Evolutionary conservation across 352 stramenopile species (phyloP).

Genomic region (Plasmopara viticola): DNA sequence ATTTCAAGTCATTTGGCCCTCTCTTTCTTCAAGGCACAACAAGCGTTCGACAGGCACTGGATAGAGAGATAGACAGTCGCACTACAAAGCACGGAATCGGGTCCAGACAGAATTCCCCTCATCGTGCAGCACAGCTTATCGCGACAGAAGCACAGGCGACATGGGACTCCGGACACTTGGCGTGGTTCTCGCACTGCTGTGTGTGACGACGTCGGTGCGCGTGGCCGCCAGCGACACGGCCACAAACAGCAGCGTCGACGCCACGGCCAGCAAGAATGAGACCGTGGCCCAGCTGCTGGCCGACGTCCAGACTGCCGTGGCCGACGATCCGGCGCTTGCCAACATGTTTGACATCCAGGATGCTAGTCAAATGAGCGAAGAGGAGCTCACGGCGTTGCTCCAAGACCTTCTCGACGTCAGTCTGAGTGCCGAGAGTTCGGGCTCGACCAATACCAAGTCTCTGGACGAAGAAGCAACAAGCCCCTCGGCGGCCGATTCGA

Average conservation of each 20-base stretch:
- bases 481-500: slow-evolving; percentile 12
- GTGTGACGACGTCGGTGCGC: slow-evolving; percentile 6
- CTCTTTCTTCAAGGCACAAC: slow-evolving; percentile 7
- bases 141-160: background rate
- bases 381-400: slow-evolving; percentile 28
- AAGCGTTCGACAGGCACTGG: slow-evolving; percentile 3
- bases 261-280: slow-evolving; percentile 11
- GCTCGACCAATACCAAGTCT: slow-evolving; percentile 1
- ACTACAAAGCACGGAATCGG: slow-evolving; percentile 7
- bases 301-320: slow-evolving; percentile 30
- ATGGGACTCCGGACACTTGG: slow-evolving; percentile 17
- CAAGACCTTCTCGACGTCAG: slow-evolving; percentile 23
- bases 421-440: slow-evolving; percentile 4
- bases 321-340: slow-evolving; percentile 25
- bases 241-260: slow-evolving; percentile 14
- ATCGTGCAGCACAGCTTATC: slow-evolving; percentile 1
- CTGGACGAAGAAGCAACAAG: slow-evolving; percentile 7
- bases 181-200: slow-evolving; percentile 12
- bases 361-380: slow-evolving; percentile 32
- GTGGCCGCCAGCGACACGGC: slow-evolving; percentile 14
- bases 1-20: slow-evolving; percentile 6
- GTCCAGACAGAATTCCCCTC: background rate
- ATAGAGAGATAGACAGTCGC: slow-evolving; percentile 27
- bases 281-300: slow-evolving; percentile 27
- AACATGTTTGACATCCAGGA: slow-evolving; percentile 34